These are phyloP conservation scores for Xerocomellus intermedius DNA, from an alignment of 768 basidiomycete genomes.

Conservation along the genomic window DNA sequence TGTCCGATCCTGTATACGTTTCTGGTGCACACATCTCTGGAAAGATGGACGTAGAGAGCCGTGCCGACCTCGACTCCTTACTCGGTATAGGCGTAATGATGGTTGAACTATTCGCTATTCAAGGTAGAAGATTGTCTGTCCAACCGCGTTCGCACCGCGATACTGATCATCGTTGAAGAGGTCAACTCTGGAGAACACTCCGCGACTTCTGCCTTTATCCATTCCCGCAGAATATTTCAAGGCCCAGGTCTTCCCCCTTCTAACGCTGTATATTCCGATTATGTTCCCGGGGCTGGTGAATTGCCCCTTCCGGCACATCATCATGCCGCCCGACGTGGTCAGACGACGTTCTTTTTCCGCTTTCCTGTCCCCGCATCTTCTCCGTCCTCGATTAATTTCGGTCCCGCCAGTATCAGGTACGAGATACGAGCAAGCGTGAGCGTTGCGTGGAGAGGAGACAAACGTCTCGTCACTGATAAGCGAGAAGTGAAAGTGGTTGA, in stretches of 20 bases:
- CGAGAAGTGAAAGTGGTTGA: conserved; percentile 67
- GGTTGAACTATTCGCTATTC: conserved; percentile 72
- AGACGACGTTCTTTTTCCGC: conserved; percentile 78
- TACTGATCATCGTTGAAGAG: conserved; percentile 43
- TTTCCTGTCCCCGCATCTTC: conserved; percentile 66
- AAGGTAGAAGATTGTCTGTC: conserved; percentile 44
- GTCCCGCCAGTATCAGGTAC: conserved; percentile 66
- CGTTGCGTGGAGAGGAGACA: conserved; percentile 75
- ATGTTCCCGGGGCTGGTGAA: conserved; percentile 49
- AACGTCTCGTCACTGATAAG: conserved; percentile 61
- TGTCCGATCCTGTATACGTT: conserved; percentile 60
- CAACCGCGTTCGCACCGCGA: neutral
- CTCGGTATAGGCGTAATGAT: conserved; percentile 74
- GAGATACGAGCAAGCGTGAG: conserved; percentile 71
- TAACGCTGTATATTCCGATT: conserved; percentile 70
- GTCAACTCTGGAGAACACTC: conserved; percentile 76
- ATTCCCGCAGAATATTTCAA: conserved; percentile 70
- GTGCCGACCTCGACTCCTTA: conserved; percentile 58
- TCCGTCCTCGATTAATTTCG: conserved; percentile 72
- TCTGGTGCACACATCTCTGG: conserved; percentile 68
- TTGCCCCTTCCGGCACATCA: conserved; percentile 62
- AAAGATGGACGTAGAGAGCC: conserved; percentile 78
- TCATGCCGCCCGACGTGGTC: conserved; percentile 70
- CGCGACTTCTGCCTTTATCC: conserved; percentile 75
- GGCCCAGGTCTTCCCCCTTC: conserved; percentile 81